These are phyloP conservation scores for Verticillium nubilum DNA, from an alignment of 2,329 filamentous ascomycete species.

Conservation along the genomic window DNA sequence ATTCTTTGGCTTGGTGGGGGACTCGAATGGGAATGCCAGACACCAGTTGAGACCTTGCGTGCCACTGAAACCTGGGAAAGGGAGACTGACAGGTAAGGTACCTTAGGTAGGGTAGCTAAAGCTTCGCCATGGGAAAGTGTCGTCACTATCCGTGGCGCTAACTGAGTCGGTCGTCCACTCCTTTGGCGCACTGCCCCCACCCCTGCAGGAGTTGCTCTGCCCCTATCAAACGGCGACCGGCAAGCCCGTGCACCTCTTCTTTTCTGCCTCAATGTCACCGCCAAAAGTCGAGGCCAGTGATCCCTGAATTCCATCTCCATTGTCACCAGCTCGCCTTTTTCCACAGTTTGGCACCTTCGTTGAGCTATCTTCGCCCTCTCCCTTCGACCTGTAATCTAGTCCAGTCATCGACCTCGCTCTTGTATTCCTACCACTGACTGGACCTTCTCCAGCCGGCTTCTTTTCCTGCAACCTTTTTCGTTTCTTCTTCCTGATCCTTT, in stretches of 20 bases:
- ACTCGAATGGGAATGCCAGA: neutral
- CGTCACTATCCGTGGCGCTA: neutral
- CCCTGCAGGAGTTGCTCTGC: neutral
- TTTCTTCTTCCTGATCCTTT: neutral
- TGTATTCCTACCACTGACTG: neutral
- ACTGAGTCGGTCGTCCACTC: neutral
- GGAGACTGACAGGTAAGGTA: neutral
- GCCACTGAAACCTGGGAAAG: neutral
- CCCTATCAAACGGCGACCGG: neutral
- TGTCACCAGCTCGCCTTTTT: neutral
- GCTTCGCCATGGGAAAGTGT: neutral
- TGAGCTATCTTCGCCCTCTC: neutral
- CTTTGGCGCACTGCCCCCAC: neutral
- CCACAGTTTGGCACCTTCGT: neutral
- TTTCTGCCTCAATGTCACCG: neutral
- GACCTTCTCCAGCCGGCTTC: neutral
- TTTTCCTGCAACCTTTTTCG: too few relatives aligned
- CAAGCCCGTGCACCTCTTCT: neutral
- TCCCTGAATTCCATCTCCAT: neutral
- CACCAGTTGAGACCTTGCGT: neutral
- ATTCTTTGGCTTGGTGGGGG: neutral
- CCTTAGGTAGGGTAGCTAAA: neutral
- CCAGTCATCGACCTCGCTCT: neutral
- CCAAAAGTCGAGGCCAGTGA: neutral
- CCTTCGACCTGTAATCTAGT: neutral